Conservation (phyloP, 805 yeast species). For the Lipomyces anomalus region DNA sequence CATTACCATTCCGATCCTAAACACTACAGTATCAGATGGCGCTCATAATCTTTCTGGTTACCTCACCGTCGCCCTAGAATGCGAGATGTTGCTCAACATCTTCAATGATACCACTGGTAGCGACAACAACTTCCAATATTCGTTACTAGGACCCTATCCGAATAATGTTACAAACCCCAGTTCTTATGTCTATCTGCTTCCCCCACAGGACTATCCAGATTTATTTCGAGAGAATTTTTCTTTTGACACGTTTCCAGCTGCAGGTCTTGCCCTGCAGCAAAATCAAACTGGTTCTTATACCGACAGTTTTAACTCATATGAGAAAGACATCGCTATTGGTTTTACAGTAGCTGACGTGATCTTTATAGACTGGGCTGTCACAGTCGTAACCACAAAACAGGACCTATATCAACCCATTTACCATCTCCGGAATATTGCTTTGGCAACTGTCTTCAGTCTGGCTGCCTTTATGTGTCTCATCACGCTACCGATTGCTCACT, state of each 20-base stretch:
- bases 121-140: conserved; percentile 24
- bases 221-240: conserved; percentile 21
- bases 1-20: conserved; percentile 67
- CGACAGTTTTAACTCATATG: conserved; percentile 36
- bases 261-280: conserved; percentile 34
- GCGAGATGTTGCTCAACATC: conserved; percentile 40
- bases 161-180: conserved; percentile 9
- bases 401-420: conserved; percentile 59
- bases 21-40: conserved; percentile 64
- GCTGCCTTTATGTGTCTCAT: conserved; percentile 67
- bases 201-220: conserved; percentile 13
- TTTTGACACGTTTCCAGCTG: conserved; percentile 29
- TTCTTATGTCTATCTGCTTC: conserved; percentile 15
- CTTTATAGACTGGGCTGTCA: conserved; percentile 62
- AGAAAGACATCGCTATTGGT: conserved; percentile 49
- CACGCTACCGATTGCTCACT: conserved; percentile 80
- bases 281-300: conserved; percentile 43
- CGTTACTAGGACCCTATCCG: conserved; percentile 15
- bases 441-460: conserved; percentile 72
- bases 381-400: conserved; percentile 57
- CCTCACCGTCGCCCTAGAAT: conserved; percentile 52
- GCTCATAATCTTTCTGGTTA: conserved; percentile 63
- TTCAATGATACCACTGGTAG: conserved; percentile 37
- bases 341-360: conserved; percentile 43
- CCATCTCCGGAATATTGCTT: conserved; percentile 58